Evolutionary conservation across 345 rosid species (phyloP).

Genomic region (Turnera subulata): DNA sequence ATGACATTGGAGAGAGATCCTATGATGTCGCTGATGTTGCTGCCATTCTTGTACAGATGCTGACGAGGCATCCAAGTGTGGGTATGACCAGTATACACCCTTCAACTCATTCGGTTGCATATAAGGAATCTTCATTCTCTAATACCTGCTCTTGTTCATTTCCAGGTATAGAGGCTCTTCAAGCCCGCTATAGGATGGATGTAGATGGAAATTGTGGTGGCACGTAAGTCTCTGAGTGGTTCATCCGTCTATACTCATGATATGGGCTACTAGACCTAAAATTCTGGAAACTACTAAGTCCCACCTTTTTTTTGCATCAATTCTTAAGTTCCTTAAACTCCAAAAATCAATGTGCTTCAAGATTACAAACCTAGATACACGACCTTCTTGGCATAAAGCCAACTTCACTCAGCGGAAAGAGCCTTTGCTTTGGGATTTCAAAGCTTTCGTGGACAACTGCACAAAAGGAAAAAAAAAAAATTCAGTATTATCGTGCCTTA

Average conservation of each 20-base stretch:
- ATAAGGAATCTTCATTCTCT: not conserved
- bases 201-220: slow-evolving; percentile 47
- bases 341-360: not conserved
- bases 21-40: slow-evolving; percentile 82
- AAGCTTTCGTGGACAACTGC: not conserved
- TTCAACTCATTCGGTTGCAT: slow-evolving; percentile 1
- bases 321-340: not conserved
- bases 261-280: not conserved
- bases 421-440: no score
- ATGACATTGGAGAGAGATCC: slow-evolving; percentile 97
- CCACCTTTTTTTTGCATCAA: no score
- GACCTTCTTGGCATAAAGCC: no score
- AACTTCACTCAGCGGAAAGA: no score
- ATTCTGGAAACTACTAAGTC: not conserved
- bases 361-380: no score
- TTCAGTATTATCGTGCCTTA: no score
- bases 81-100: slow-evolving; percentile 31
- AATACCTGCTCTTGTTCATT: slow-evolving; percentile 5
- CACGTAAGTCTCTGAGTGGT: slow-evolving; percentile 41
- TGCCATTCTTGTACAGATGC: slow-evolving; percentile 76
- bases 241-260: slow-evolving; percentile 1
- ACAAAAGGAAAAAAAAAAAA: no score
- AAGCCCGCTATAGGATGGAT: slow-evolving; percentile 66
- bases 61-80: slow-evolving; percentile 62
- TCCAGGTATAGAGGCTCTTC: slow-evolving; percentile 54